Evolutionary conservation across 1,284 basidiomycete genomes (phyloP), one percentile per base, ranked within the genome.

Genomic region (Leccinum olivaceoglutinosum): DNA sequence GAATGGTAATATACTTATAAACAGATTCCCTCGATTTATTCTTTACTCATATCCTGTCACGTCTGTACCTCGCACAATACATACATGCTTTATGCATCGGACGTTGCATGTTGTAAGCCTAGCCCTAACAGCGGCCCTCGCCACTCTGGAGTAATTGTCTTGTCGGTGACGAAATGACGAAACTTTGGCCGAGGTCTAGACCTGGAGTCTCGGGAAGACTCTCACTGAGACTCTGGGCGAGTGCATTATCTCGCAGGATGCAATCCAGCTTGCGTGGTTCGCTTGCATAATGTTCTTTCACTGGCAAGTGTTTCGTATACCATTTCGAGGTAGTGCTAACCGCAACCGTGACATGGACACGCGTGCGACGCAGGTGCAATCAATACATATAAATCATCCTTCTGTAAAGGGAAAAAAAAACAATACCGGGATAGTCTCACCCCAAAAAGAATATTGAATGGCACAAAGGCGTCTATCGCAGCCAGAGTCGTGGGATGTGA

Each of bases 371-470:
- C 21, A 60, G 51, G 46, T 62, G 49, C 4, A 34, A 66, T 62
- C 18, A 62, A 60, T 60, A 41, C 32, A 55, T 55, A 51, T 39
- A 32, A 58, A 59, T 59, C 32, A 10, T 59, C n/a, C 8, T 58
- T 39, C 3, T 11, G 12, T 4, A 21, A 14, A 36, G 25, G 60
- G 12, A 46, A 55, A 21, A 34, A 18, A 32, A 66, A 25, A 25
- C 34, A 16, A 66, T 69, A 86, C 88, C 89, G 63, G 88, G 88
- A 70, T 87, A 88, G 71, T 90, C 89, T n/a, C 85, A 25, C 85
- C 54, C 89, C 88, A 72, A 85, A 89, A 32, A 89, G 74, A 58
- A 90, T 72, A 58, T 83, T 80, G 2, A 73, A 70, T 21, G 75
- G 69, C 3, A 83, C 79, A 68, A 86, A 84, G 9, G 71, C 70